Evolutionary conservation across 2,329 filamentous ascomycete genomes (phyloP).

Genomic region (Sporothrix pallida): DNA sequence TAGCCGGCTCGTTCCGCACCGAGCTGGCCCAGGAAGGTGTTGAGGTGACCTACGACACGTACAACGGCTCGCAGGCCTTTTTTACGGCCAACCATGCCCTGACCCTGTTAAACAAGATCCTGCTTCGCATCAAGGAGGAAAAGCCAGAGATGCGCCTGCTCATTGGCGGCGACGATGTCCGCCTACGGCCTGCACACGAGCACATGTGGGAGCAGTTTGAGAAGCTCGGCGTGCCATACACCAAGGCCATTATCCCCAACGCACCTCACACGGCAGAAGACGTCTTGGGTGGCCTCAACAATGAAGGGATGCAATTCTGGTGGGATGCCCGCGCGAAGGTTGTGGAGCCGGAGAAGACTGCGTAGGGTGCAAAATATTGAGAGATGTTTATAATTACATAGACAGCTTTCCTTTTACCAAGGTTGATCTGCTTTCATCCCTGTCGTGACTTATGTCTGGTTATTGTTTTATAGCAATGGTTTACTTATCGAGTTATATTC

Average conservation of each 20-base stretch:
- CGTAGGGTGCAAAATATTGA: no score
- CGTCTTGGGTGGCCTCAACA: neutral
- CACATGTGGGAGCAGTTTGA: constrained; percentile 7
- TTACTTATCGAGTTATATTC: no score
- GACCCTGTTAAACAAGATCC: neutral
- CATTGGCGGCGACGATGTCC: neutral
- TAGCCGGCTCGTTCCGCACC: neutral
- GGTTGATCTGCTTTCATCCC: no score
- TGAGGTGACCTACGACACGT: neutral
- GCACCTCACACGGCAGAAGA: neutral
- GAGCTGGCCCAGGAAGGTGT: neutral
- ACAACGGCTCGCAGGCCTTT: neutral
- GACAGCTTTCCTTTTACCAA: no score
- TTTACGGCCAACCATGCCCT: neutral
- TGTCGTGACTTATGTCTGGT: no score
- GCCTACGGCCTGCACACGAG: neutral
- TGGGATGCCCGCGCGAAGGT: neutral
- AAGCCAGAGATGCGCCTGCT: neutral
- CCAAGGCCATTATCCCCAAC: neutral
- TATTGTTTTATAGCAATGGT: no score
- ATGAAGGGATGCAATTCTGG: neutral
- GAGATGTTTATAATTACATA: no score
- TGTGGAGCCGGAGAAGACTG: neutral
- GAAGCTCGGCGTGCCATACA: neutral
- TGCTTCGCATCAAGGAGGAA: neutral